Evolutionary conservation across 1,139 yeast genomes (phyloP), one percentile per base, ranked within the genome.

Genomic region (Meyerozyma guilliermondii): DNA sequence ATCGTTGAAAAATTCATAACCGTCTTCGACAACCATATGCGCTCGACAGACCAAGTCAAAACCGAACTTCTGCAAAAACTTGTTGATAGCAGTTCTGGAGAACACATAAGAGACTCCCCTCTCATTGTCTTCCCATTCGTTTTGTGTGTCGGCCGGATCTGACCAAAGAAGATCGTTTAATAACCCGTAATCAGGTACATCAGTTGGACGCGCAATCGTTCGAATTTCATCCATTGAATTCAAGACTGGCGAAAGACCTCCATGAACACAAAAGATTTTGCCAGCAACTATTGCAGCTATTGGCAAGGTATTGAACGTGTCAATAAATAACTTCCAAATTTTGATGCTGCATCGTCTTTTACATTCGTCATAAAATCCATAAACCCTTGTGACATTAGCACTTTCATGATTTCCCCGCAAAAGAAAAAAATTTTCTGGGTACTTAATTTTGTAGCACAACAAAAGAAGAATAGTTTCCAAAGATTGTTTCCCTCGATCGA

Each of bases 11-110:
- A 92, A 92, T 66, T 92, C 98, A 62, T 92, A 92, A 1, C 98
- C 98, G 61, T 92, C 98, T 60, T 92, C 98, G 22, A 92, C 98
- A 50, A 92, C 98, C 98, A 92, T 91, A 66, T 92, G 98, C 14
- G 98, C 98, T 52, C 98, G 78, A 62, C 96, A 92, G 35, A 92
- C 96, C 51, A 92, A 74, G 66, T 92, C 98, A 63, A 92, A 89
- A 29, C 92, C 94, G 60, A 91, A 92, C 55, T 87, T 83, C 48
- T 83, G 76, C 43, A 92, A 68, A 59, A 92, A 92, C 63, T 91
- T 89, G 66, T 89, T 88, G 51, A 92, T 89, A 26, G 97, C 96
- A 37, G 87, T 88, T 63, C 84, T 87, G 52, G 89, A 87, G 63
- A 89, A 92, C 66, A 96, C 94, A 63, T 89, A 92, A n/a, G 94